Evolutionary conservation across 768 basidiomycete species (phyloP), one percentile per base, ranked within the genome.

Genomic region (Russula emetica): DNA sequence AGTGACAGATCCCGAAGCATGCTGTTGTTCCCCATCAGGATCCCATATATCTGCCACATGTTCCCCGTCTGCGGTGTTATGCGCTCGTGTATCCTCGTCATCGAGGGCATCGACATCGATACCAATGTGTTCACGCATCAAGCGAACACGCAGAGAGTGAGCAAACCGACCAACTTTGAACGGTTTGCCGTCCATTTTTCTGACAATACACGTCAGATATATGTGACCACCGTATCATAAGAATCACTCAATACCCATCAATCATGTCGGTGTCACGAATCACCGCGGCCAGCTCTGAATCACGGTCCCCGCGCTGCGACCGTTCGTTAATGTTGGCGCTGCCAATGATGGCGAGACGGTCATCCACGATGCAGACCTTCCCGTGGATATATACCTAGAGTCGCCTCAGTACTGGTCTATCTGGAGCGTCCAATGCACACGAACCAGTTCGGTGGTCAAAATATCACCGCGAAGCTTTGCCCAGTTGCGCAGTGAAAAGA

Each of bases 261-360:
- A 98, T 89, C 90, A 99, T 89, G 71, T 99, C 96, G 3, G 96
- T 98, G 71, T 99, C 97, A 66, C 94, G 81, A 57, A 98, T 91
- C 51, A 99, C 85, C 42, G 91, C 86, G 3, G 94, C 93, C 38
- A 98, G 74, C 73, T 99, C 97, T 2, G 96, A 98, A 74, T 99
- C 97, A 32, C 97, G 87, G 73, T 99, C 96, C 26, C 97, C 97
- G 32, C 93, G 82, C 71, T 92, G 92, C 16, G 93, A 96, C 42
- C 97, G 85, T 73, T 99, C 97, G 72, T 99, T 98, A 78, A 99
- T 94, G 73, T 97, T 98, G 20, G 96, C 96, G 60, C 93, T 94
- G 18, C 94, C 94, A 67, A 97, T 97, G 71, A 97, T 94, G 36
- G 85, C 94, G 62, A 94, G 78, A 58, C 97, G 86, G 73, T 99